Evolutionary conservation across 176 grass and related monocot species (phyloP).

Genomic region (Rhipidocladum racemiflorum): DNA sequence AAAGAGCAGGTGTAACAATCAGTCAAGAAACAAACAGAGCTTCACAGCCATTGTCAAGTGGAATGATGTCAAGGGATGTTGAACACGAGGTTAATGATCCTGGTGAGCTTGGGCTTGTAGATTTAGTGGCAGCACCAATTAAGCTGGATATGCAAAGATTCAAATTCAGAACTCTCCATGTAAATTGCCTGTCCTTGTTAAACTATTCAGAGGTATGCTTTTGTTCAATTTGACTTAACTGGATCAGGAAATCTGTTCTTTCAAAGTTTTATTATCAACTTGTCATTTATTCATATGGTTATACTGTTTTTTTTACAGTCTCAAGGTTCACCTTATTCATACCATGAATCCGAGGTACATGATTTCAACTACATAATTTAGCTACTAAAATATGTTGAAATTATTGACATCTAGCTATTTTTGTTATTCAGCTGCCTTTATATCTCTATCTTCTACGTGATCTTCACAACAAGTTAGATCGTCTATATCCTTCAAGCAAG

Average conservation of each 20-base stretch:
- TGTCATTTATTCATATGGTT: constrained; percentile 18
- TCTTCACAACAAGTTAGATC: constrained; percentile 65
- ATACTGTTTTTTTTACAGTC: constrained; percentile 35
- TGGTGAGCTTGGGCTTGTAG: constrained; percentile 61
- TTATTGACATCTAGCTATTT: constrained; percentile 27
- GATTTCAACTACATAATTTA: constrained; percentile 40
- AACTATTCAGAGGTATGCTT: constrained; percentile 71
- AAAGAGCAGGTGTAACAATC: constrained; percentile 61
- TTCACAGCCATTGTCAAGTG: constrained; percentile 42
- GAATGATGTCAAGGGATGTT: constrained; percentile 30
- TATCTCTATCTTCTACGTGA: constrained; percentile 81
- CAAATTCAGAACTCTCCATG: constrained; percentile 79
- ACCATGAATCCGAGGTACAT: constrained; percentile 75
- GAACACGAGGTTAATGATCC: constrained; percentile 43
- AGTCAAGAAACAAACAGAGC: constrained; percentile 62
- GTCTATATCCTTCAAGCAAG: constrained; percentile 47
- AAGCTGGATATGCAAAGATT: constrained; percentile 74
- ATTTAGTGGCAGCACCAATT: constrained; percentile 59
- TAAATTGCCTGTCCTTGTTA: constrained; percentile 60
- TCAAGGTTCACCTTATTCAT: constrained; percentile 50
- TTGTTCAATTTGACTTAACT: constrained; percentile 5
- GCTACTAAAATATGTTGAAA: constrained; percentile 29
- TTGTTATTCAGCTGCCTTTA: constrained; percentile 63
- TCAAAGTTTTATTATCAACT: not conserved
- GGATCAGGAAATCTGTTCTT: not conserved